Percentiles rank a stretch among this genome's conserved stretches.
These are phyloP conservation scores for Fusarium succisae DNA, from an alignment of 2,329 filamentous ascomycete genomes.

Conservation along the genomic window DNA sequence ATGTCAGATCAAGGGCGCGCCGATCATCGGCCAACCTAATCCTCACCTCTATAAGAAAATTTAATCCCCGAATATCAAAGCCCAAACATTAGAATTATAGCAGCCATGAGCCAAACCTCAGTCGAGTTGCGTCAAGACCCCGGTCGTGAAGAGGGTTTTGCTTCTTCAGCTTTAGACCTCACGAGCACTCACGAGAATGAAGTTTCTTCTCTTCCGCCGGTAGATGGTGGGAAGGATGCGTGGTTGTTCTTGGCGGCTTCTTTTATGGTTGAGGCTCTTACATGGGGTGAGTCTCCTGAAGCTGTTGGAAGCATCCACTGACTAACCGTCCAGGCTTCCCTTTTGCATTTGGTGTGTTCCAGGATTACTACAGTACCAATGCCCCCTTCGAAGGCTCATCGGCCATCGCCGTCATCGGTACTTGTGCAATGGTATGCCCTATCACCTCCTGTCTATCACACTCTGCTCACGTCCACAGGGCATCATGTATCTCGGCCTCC, in stretches of 20 bases:
- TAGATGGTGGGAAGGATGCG: constrained; percentile 47
- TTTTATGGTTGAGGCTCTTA: constrained; percentile 47
- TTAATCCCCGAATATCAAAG: neutral
- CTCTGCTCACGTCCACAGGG: constrained; percentile 46
- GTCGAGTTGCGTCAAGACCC: neutral
- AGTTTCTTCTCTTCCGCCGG: constrained; percentile 37
- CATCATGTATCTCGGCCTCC: constrained; percentile 62
- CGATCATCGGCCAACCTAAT: neutral
- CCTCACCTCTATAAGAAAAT: neutral
- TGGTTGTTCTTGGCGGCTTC: constrained; percentile 48
- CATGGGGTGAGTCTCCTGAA: constrained; percentile 41
- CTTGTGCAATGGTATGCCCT: constrained; percentile 63
- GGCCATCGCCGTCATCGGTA: constrained; percentile 71
- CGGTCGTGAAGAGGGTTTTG: neutral
- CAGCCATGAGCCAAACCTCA: neutral
- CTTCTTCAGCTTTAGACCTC: neutral
- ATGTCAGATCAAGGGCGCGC: constrained; percentile 14
- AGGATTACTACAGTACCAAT: constrained; percentile 72
- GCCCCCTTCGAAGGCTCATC: constrained; percentile 64
- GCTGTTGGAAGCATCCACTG: rapidly evolving
- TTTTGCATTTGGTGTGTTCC: constrained; percentile 75
- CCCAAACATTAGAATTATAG: rapidly evolving
- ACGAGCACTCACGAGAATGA: neutral
- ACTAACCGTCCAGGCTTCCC: constrained; percentile 63
- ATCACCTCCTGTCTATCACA: neutral